Evolutionary conservation across 768 basidiomycete species (phyloP).

Genomic region (Fomitopsis pulvina): DNA sequence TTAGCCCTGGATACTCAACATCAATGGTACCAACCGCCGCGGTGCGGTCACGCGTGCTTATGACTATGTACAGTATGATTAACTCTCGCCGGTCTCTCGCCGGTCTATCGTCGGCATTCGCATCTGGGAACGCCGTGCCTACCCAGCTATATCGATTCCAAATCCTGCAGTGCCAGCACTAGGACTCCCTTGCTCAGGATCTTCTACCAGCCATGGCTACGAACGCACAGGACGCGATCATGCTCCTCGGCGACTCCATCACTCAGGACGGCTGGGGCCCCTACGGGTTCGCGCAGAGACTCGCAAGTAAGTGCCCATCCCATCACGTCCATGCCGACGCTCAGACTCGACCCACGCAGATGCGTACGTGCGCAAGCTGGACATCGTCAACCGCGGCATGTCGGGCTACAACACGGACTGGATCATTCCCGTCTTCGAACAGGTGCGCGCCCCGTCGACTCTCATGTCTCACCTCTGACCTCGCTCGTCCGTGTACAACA

Average conservation of each 20-base stretch:
- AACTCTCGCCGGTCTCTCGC: too few relatives aligned
- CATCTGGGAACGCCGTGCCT: too few relatives aligned
- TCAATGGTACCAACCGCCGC: too few relatives aligned
- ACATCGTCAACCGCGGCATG: constrained; percentile 82
- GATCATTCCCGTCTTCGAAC: constrained; percentile 74
- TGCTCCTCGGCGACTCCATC: constrained; percentile 80
- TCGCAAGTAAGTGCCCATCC: constrained; percentile 46
- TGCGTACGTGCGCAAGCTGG: constrained; percentile 72
- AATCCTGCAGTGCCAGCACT: too few relatives aligned
- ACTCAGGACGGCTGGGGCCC: constrained; percentile 62
- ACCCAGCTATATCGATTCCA: too few relatives aligned
- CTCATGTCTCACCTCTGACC: neutral
- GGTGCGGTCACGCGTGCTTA: too few relatives aligned
- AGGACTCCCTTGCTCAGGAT: neutral
- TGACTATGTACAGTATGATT: too few relatives aligned
- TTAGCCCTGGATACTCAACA: too few relatives aligned
- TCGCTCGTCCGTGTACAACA: constrained; percentile 24
- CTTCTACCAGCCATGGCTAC: constrained; percentile 40
- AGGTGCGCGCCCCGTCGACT: constrained; percentile 34
- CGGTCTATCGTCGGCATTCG: too few relatives aligned
- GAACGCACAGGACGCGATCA: constrained; percentile 52
- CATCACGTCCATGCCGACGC: neutral
- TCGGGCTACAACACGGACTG: constrained; percentile 86
- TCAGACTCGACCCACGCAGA: constrained; percentile 34
- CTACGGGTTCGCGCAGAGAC: constrained; percentile 59